phyloP scores from a whole-genome alignment of 1,284 basidiomycete species.

The Cystobasidiaceae sp. region DNA sequence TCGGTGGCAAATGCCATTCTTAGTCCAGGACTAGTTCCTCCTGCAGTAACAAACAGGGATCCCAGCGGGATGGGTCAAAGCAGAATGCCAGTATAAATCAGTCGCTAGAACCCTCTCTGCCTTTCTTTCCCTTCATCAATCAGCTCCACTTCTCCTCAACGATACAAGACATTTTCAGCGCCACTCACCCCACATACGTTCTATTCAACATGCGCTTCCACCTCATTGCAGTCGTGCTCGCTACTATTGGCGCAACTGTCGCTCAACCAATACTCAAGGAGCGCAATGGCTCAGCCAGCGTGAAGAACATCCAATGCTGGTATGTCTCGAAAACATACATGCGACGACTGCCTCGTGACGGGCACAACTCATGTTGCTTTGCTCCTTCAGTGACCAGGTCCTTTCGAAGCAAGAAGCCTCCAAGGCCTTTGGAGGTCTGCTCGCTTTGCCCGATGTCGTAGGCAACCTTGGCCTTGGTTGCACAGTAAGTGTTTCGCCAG shows the following conservation, averaged over 20 bases:
- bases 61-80: no score
- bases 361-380: background rate
- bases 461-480: constrained; percentile 23
- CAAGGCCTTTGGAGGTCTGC: constrained; percentile 16
- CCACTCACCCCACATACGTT: background rate
- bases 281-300: constrained; percentile 24
- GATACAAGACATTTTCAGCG: background rate
- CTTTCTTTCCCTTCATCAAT: background rate
- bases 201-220: constrained; percentile 11
- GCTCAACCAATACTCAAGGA: constrained; percentile 15
- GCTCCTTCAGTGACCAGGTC: constrained; percentile 7
- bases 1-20: no score
- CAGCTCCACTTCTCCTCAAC: background rate
- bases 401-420: constrained; percentile 13
- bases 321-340: background rate
- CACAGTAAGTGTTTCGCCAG: background rate
- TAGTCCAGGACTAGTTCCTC: no score
- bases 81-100: background rate
- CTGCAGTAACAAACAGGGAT: no score
- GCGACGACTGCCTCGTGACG: background rate
- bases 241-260: background rate
- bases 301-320: constrained; percentile 29
- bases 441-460: background rate
- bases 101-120: background rate
- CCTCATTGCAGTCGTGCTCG: background rate